Percentiles rank a stretch among this genome's conserved stretches.
Evolutionary conservation across 345 rosid species (phyloP).

Genomic region (Acer saccharum): DNA sequence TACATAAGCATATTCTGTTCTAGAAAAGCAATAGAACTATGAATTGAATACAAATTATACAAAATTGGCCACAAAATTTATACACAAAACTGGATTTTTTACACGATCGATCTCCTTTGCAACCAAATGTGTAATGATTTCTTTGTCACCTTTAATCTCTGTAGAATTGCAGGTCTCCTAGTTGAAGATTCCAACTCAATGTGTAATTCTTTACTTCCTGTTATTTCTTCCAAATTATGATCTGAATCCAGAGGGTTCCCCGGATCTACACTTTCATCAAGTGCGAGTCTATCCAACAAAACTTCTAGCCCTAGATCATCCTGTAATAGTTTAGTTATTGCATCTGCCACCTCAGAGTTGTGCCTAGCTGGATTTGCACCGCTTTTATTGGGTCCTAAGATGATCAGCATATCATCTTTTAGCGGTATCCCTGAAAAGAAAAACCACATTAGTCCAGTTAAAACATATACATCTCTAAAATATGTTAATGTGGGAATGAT

Average conservation of each 20-base stretch:
- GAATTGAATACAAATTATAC: constrained; percentile 8
- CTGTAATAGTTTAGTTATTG: constrained; percentile 54
- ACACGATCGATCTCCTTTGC: constrained; percentile 40
- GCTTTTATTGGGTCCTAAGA: constrained; percentile 51
- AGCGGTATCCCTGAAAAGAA: constrained; percentile 53
- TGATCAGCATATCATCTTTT: constrained; percentile 71
- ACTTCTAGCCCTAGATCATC: constrained; percentile 76
- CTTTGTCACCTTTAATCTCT: constrained; percentile 68
- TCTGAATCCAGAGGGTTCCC: constrained; percentile 18
- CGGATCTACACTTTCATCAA: not conserved
- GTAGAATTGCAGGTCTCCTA: constrained; percentile 63
- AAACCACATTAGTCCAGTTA: constrained; percentile 24
- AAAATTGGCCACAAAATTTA: not conserved
- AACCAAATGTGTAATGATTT: constrained; percentile 68
- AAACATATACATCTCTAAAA: not conserved
- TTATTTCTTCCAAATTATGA: constrained; percentile 25
- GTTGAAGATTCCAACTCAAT: constrained; percentile 40
- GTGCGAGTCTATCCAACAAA: constrained; percentile 31
- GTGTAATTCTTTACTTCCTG: constrained; percentile 25
- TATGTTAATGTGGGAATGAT: not conserved
- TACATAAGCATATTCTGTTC: not conserved
- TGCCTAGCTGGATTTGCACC: constrained; percentile 29
- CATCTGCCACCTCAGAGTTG: constrained; percentile 49
- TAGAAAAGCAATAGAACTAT: not conserved
- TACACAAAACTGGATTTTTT: constrained; percentile 25